These are phyloP conservation scores for Melanomma pulvis-pyrius DNA, from an alignment of 495 filamentous ascomycete species.

Conservation along the genomic window DNA sequence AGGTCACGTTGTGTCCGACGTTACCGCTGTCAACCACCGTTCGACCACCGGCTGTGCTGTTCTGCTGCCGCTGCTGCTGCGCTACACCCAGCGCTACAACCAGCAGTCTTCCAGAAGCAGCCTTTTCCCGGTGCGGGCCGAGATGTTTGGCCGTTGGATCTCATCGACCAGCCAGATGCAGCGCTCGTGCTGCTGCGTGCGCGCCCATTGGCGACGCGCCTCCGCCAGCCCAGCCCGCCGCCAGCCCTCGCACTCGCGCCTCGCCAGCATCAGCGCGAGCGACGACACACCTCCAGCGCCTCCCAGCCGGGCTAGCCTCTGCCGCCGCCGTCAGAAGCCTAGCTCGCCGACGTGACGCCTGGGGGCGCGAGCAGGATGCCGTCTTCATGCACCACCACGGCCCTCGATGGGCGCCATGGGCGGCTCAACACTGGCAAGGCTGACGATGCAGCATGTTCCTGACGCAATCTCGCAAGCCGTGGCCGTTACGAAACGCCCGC, in stretches of 20 bases:
- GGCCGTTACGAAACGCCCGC: constrained; percentile 36
- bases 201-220: constrained; percentile 11
- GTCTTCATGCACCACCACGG: constrained; percentile 24
- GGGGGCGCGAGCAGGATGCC: neutral
- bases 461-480: constrained; percentile 40
- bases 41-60: constrained; percentile 14
- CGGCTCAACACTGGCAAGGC: constrained; percentile 38
- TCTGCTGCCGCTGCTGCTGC: neutral
- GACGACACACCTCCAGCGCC: constrained; percentile 4
- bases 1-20: constrained; percentile 35
- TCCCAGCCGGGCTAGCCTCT: neutral
- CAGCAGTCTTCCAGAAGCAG: constrained; percentile 39
- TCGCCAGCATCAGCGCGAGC: constrained; percentile 3
- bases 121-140: constrained; percentile 40
- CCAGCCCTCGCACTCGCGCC: constrained; percentile 1
- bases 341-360: constrained; percentile 18
- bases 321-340: neutral
- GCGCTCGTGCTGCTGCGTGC: constrained; percentile 18
- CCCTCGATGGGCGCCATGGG: constrained; percentile 19
- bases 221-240: constrained; percentile 12
- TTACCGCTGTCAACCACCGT: constrained; percentile 30
- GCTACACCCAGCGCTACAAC: constrained; percentile 7
- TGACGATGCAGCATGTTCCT: constrained; percentile 37
- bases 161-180: constrained; percentile 30
- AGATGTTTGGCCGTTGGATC: constrained; percentile 36